Evolutionary conservation across 108 stramenopile genomes (phyloP), one percentile per base, ranked within the genome.

Genomic region (Cyclotella sp.): DNA sequence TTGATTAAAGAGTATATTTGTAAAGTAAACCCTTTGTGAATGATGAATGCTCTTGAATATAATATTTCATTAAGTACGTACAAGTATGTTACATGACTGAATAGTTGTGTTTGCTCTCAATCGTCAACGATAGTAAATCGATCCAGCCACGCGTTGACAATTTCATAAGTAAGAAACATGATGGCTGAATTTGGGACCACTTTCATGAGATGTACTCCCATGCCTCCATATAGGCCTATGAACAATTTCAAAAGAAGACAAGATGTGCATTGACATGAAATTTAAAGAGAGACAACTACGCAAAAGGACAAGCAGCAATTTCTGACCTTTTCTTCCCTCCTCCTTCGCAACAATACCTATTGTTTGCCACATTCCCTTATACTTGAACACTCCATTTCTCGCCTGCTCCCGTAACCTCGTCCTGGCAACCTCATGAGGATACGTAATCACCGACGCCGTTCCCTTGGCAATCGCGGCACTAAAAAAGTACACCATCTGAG

Each of bases 371-470:
- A 98, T 97, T 7, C 97, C 93, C 16, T 58, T 92, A 84, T 98
- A 98, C 73, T 95, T 95, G 83, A 94, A 97, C 24, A 96, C 86
- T 19, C 97, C 97, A 58, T 86, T 81, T 16, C 84, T 73, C 6
- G 93, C 95, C 76, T 97, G 96, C 81, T 98, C 97, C 42, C 97
- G 72, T 68, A 98, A 58, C 28, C 97, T 70, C 0, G 97, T 98
- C 29, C 97, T 85, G 22, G 95, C 95, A 22, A 98, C 97, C 75
- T 98, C 97, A 81, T 98, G 97, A 11, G 97, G 97, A 83, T 98
- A 98, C 6, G 96, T 96, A 29, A 84, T 68, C 18, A 93, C 80
- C 19, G 93, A 73, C 10, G 97, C 97, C 29, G 87, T 70, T 18
- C 87, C 77, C 87, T 98, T 98, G 45, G 95, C 89, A 53, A 82